Evolutionary conservation across 257 asterid genomes (phyloP).

Genomic region (Rauvolfia tetraphylla): DNA sequence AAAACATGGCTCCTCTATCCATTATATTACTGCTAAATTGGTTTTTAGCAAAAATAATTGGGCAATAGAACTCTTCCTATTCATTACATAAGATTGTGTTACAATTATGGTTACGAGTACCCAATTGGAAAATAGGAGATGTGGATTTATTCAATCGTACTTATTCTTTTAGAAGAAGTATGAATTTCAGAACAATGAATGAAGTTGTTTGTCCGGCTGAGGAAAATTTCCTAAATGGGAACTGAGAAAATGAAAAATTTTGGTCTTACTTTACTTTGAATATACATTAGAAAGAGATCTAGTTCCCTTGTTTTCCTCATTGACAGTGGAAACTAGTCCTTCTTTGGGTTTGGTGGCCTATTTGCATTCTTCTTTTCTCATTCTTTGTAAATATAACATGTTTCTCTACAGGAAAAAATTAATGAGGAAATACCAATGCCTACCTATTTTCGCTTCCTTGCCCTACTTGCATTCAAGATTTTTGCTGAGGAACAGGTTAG

Average conservation of each 20-base stretch:
- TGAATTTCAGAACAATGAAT: neutral
- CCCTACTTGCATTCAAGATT: constrained; percentile 92
- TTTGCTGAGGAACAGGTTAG: constrained; percentile 89
- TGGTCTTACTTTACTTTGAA: neutral
- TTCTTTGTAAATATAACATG: neutral
- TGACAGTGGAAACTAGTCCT: neutral
- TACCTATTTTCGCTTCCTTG: constrained; percentile 92
- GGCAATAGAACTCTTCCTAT: neutral
- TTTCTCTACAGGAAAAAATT: constrained; percentile 46
- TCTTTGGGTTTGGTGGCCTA: neutral
- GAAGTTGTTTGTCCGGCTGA: neutral
- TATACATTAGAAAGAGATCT: neutral
- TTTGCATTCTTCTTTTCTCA: neutral
- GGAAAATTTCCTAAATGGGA: neutral
- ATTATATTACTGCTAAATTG: neutral
- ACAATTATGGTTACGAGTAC: neutral
- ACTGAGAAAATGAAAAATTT: neutral
- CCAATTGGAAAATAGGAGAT: neutral
- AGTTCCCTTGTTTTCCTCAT: neutral
- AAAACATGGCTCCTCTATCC: too few relatives aligned
- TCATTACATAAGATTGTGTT: neutral
- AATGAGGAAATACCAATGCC: constrained; percentile 84
- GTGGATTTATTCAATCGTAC: neutral
- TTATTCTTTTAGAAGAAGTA: neutral
- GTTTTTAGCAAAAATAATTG: neutral